These are phyloP conservation scores for Aeminium ludgeri DNA, from an alignment of 495 filamentous ascomycete genomes.

Conservation along the genomic window DNA sequence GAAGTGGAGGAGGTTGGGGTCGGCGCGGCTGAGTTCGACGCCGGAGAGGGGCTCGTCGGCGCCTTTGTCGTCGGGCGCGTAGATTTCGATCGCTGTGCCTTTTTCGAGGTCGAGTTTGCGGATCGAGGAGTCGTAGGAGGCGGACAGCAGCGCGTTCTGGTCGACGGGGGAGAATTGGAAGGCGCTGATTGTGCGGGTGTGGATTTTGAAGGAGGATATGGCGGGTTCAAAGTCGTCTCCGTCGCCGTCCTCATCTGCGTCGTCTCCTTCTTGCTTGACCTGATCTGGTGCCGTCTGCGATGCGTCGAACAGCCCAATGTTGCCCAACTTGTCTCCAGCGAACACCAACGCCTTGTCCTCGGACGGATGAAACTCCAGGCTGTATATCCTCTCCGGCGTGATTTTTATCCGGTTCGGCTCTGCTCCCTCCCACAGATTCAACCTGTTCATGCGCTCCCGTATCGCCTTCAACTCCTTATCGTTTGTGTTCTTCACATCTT, in stretches of 20 bases:
- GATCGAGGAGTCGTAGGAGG: slow-evolving; percentile 90
- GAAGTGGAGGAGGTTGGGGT: slow-evolving; percentile 67
- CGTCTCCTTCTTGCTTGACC: slow-evolving; percentile 30
- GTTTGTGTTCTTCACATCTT: slow-evolving; percentile 64
- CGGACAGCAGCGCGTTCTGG: slow-evolving; percentile 52
- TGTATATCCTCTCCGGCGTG: slow-evolving; percentile 76
- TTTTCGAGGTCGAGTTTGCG: slow-evolving; percentile 72
- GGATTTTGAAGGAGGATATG: slow-evolving; percentile 73
- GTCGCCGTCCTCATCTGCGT: slow-evolving; percentile 40
- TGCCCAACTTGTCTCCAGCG: slow-evolving; percentile 87
- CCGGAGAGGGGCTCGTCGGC: slow-evolving; percentile 66
- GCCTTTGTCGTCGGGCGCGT: slow-evolving; percentile 48
- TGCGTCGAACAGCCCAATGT: slow-evolving; percentile 82
- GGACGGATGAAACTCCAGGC: slow-evolving; percentile 77
- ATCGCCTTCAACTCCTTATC: slow-evolving; percentile 61
- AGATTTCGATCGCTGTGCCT: slow-evolving; percentile 60
- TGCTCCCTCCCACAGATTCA: slow-evolving; percentile 69
- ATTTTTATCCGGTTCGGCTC: slow-evolving; percentile 78
- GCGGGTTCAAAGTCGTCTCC: slow-evolving; percentile 51
- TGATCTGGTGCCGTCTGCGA: slow-evolving; percentile 44
- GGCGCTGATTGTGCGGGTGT: slow-evolving; percentile 72
- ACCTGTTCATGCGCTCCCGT: slow-evolving; percentile 60
- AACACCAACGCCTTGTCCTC: slow-evolving; percentile 78
- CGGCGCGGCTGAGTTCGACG: slow-evolving; percentile 53
- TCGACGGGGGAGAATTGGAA: slow-evolving; percentile 63